These are phyloP conservation scores for Alternaria incomplexa DNA, from an alignment of 2,329 filamentous ascomycete species.

Conservation along the genomic window DNA sequence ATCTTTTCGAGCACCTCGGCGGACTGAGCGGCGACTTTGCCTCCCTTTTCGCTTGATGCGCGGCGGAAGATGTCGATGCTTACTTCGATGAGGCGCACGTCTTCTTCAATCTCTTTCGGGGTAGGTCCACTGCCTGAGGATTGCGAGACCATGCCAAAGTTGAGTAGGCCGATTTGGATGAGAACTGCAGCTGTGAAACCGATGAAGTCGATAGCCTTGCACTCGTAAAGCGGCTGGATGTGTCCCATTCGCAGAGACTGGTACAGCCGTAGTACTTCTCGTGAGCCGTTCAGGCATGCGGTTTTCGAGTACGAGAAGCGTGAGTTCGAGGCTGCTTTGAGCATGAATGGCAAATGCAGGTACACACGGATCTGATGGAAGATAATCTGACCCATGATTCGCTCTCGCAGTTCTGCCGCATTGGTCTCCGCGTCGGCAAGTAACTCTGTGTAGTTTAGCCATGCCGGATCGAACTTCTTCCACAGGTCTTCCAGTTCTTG, in stretches of 20 bases:
- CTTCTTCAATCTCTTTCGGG: conserved; percentile 41
- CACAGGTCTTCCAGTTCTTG: conserved; percentile 51
- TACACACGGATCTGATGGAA: conserved; percentile 55
- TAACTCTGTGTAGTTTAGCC: conserved; percentile 46
- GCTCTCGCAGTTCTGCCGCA: conserved; percentile 46
- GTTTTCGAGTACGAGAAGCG: conserved; percentile 49
- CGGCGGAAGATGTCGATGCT: conserved; percentile 52
- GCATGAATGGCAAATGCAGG: conserved; percentile 55
- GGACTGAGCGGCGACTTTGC: conserved; percentile 49
- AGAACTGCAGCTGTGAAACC: conserved; percentile 55
- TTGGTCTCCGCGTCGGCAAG: conserved; percentile 37
- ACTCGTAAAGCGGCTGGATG: conserved; percentile 51
- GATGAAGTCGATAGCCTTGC: conserved; percentile 56
- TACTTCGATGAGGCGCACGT: conserved; percentile 48
- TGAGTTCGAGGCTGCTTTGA: conserved; percentile 46
- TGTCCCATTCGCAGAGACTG: conserved; percentile 45
- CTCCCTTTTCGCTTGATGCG: conserved; percentile 49
- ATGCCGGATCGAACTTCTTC: conserved; percentile 46
- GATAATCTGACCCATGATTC: conserved; percentile 51
- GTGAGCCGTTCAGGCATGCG: conserved; percentile 50
- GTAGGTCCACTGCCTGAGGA: conserved; percentile 8
- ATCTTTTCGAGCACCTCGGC: conserved; percentile 49
- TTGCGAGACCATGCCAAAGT: conserved; percentile 31
- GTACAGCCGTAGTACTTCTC: conserved; percentile 51
- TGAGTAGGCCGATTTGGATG: conserved; percentile 52